These are phyloP conservation scores for Adansonia grandidieri DNA, from an alignment of 441 rosid species.

Conservation along the genomic window DNA sequence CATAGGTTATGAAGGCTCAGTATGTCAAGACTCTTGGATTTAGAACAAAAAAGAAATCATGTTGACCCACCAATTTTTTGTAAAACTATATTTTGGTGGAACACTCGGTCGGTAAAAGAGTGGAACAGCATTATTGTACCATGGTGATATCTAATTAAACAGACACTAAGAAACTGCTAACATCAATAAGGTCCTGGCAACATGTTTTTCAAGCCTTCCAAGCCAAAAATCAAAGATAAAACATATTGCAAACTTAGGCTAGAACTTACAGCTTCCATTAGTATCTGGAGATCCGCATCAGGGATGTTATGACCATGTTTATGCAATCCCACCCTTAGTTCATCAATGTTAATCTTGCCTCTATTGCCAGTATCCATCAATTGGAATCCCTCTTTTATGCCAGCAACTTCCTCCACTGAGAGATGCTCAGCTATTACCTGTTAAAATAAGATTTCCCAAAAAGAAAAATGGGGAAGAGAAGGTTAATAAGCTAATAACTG, in stretches of 20 bases:
- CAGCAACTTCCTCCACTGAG: constrained; percentile 73
- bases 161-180: too few species aligned
- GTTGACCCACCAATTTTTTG: not conserved
- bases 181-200: not conserved
- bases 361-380: constrained; percentile 61
- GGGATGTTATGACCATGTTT: constrained; percentile 69
- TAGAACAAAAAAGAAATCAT: not conserved
- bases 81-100: not conserved
- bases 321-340: constrained; percentile 59
- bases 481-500: not conserved
- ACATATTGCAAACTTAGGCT: not conserved
- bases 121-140: not conserved
- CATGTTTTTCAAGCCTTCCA: not conserved
- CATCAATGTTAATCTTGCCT: constrained; percentile 71
- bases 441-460: constrained; percentile 21
- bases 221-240: not conserved
- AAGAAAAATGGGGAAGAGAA: not conserved
- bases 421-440: constrained; percentile 78
- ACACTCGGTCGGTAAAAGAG: not conserved
- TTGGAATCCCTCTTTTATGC: constrained; percentile 63
- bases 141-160: not conserved
- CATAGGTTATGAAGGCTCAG: too few species aligned
- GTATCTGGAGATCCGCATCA: constrained; percentile 65
- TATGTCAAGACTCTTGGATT: not conserved
- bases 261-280: constrained; percentile 74